Percentiles rank a stretch among this genome's conserved stretches.
Evolutionary conservation across 2,329 filamentous ascomycete genomes (phyloP).

Genomic region (Pseudocercospora fuligena): DNA sequence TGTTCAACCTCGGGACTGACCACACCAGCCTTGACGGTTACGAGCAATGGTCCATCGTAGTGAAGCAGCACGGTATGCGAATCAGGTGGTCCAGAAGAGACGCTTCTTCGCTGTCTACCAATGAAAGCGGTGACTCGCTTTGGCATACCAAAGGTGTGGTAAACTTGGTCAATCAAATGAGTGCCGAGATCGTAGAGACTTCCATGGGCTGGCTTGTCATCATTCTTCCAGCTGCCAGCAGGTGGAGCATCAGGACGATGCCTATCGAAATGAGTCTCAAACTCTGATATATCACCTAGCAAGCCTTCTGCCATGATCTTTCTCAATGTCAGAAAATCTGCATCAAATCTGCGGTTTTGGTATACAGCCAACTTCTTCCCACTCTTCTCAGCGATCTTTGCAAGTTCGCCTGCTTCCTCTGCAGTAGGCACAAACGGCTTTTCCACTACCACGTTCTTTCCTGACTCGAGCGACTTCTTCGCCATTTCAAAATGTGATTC

Average conservation of each 20-base stretch:
- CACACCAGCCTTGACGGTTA: conserved; percentile 70
- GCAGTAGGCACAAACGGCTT: conserved; percentile 80
- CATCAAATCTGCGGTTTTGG: conserved; percentile 73
- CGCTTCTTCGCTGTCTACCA: conserved; percentile 66
- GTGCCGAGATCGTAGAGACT: conserved; percentile 76
- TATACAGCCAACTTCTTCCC: conserved; percentile 53
- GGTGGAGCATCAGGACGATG: conserved; percentile 63
- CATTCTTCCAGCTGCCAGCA: conserved; percentile 66
- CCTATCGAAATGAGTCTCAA: conserved; percentile 80
- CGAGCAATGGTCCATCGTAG: conserved; percentile 67
- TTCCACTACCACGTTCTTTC: conserved; percentile 80
- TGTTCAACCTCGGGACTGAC: conserved; percentile 72
- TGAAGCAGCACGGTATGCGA: conserved; percentile 66
- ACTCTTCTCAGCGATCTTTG: conserved; percentile 44
- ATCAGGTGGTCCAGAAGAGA: conserved; percentile 58
- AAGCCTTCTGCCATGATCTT: conserved; percentile 63
- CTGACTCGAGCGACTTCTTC: conserved; percentile 67
- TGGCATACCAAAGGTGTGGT: conserved; percentile 72
- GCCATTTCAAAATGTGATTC: conserved; percentile 71
- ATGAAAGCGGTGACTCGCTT: conserved; percentile 69
- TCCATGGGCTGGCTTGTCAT: conserved; percentile 68
- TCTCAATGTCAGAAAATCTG: conserved; percentile 73
- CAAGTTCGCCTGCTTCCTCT: conserved; percentile 68
- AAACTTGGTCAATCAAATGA: conserved; percentile 77
- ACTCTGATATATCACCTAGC: conserved; percentile 75